Evolutionary conservation across 805 yeast species (phyloP).

Genomic region (Metschnikowia reukaufii): DNA sequence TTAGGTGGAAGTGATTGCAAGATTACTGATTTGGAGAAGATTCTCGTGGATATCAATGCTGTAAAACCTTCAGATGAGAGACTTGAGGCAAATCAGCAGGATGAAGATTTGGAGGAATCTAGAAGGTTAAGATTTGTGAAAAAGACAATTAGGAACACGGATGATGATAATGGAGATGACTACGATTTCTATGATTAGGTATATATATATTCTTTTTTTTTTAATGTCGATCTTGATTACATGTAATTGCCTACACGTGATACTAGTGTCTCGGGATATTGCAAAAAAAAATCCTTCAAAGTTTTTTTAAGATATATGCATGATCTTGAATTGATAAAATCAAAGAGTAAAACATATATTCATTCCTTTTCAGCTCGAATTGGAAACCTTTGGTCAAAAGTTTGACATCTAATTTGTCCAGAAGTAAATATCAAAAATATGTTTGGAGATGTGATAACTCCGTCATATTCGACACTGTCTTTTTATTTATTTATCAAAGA

Average conservation of each 20-base stretch:
- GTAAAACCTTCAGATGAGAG: conserved; percentile 68
- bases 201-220: too few relatives aligned
- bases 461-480: too few relatives aligned
- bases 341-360: too few relatives aligned
- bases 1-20: conserved; percentile 82
- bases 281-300: too few relatives aligned
- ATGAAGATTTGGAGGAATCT: conserved; percentile 52
- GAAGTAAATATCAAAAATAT: too few relatives aligned
- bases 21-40: conserved; percentile 66
- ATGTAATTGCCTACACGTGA: not conserved
- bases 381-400: too few relatives aligned
- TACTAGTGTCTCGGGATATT: not conserved
- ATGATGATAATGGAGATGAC: conserved; percentile 30
- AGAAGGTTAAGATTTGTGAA: conserved; percentile 54
- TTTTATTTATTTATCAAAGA: too few relatives aligned
- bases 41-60: conserved; percentile 66
- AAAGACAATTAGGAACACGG: conserved; percentile 49
- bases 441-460: too few relatives aligned
- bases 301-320: too few relatives aligned
- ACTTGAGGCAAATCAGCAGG: conserved; percentile 55
- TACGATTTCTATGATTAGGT: conserved; percentile 14
- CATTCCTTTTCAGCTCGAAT: too few relatives aligned
- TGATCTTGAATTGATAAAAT: too few relatives aligned
- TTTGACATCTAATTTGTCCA: too few relatives aligned
- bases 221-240: not conserved